Evolutionary conservation across 1,284 basidiomycete genomes (phyloP).

Genomic region (Marasmius sp.): DNA sequence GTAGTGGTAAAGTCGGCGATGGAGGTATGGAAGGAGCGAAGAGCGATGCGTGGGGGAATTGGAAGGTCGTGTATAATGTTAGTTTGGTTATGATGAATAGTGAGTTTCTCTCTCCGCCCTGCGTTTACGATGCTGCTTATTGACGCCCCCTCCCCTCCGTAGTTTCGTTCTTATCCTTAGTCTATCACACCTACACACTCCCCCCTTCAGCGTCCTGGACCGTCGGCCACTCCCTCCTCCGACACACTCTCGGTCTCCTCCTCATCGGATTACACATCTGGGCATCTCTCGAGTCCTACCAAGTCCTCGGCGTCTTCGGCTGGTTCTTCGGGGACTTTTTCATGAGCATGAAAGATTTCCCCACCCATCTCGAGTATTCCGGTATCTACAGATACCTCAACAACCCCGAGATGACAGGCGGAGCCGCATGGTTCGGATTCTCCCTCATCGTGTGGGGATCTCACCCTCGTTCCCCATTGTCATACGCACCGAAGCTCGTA

Average conservation of each 20-base stretch:
- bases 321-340: constrained; percentile 99
- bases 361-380: constrained; percentile 89
- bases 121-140: neutral
- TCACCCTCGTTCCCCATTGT: too few relatives aligned
- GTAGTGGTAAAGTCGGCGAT: constrained; percentile 34
- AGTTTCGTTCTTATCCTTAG: constrained; percentile 83
- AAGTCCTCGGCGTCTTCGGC: constrained; percentile 93
- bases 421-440: constrained; percentile 93
- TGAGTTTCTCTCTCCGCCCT: constrained; percentile 34
- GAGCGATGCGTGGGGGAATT: constrained; percentile 90
- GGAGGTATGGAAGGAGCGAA: constrained; percentile 64
- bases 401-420: constrained; percentile 96
- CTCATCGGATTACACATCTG: constrained; percentile 89
- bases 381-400: constrained; percentile 95
- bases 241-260: constrained; percentile 85
- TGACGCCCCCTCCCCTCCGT: neutral
- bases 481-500: constrained; percentile 58
- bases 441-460: constrained; percentile 83
- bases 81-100: constrained; percentile 95
- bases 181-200: constrained; percentile 84
- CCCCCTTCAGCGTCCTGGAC: constrained; percentile 73
- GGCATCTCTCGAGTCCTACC: constrained; percentile 88
- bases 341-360: constrained; percentile 92
- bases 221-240: constrained; percentile 84
- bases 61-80: constrained; percentile 93